Evolutionary conservation across 495 filamentous ascomycete species (phyloP), one percentile per base, ranked within the genome.

Genomic region (Xylaria curta): DNA sequence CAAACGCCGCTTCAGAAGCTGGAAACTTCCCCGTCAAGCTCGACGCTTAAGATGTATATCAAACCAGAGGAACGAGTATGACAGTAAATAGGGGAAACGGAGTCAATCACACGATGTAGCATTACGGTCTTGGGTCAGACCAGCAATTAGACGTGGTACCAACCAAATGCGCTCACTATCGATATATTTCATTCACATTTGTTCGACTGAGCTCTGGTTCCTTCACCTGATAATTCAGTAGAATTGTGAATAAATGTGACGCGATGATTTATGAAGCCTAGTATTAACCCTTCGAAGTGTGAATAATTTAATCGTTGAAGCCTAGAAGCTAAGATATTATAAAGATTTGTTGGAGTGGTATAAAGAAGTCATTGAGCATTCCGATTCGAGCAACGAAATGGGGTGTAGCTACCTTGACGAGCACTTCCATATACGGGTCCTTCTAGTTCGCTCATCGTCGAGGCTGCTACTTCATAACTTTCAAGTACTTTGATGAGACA

Each of bases 1-100:
- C 74, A 72, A 31, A 26, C 17, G 38, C 44, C 46, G 51, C 46
- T 66, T 72, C 85, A 96, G 95, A 95, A 82, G 90, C 91, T 76
- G 95, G 95, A 79, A 97, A 91, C 84, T 98, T 98, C 88, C 95
- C 95, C 46, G 90, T 85, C 68, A 86, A 86, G 68, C 82, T 93
- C 75, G 91, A 93, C 78, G 77, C 64, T 75, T 79, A 78, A 72
- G 53, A 33, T 73, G 54, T 68, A 74, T 44, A 86, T 58, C 54
- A 58, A 59, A 59, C 60, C 49, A 72, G 76, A 61, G 69, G 69
- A 46, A 51, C 42, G 33, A 40, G 19, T 21, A 51, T 66, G 19
- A 21, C 19, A 60, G n/a, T 60, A 66, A 59, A 66, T 44, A 61
- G 53, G 46, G 28, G 68, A 31, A 21, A 64, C 31, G 33, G 56